phyloP scores from a whole-genome alignment of 208 protist species.

The Trichomonas vaginalis region DNA sequence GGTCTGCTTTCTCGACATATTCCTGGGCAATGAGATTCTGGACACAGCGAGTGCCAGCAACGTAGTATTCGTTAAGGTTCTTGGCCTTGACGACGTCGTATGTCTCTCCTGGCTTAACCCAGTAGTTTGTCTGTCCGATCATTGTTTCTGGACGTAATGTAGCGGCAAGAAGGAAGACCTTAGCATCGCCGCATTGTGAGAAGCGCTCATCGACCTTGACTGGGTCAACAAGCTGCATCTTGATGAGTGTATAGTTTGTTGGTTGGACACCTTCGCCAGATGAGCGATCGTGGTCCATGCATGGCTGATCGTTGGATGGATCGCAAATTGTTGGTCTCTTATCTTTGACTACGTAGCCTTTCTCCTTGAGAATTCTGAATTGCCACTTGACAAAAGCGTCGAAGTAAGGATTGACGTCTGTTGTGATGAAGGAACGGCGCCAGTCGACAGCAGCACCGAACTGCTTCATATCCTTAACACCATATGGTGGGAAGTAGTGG shows the following conservation, averaged over 20 bases:
- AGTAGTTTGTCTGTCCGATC: conserved; percentile 98
- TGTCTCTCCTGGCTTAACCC: conserved; percentile 73
- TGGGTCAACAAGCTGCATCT: conserved; percentile 68
- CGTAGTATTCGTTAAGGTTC: background rate
- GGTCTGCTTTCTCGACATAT: background rate
- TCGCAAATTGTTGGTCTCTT: conserved; percentile 69
- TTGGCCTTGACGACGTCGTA: conserved; percentile 56
- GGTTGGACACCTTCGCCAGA: conserved; percentile 81
- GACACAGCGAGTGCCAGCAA: background rate
- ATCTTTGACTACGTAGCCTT: conserved; percentile 42
- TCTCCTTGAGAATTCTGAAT: conserved; percentile 46
- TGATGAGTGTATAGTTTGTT: conserved; percentile 76
- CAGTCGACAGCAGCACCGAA: conserved; percentile 87
- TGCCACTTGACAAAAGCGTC: conserved; percentile 96
- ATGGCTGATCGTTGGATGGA: conserved; percentile 89
- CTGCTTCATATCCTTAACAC: conserved; percentile 68
- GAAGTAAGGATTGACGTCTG: conserved; percentile 93
- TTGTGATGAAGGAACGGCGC: conserved; percentile 97
- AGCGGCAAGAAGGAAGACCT: conserved; percentile 79
- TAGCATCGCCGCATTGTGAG: conserved; percentile 43
- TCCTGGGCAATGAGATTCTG: background rate
- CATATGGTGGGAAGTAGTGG: conserved; percentile 89
- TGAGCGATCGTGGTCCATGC: conserved; percentile 94
- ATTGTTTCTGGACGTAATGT: conserved; percentile 99
- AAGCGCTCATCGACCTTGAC: conserved; percentile 36